These are phyloP conservation scores for Pestalotiopsis sp. DNA, from an alignment of 2,329 filamentous ascomycete species.

Conservation along the genomic window DNA sequence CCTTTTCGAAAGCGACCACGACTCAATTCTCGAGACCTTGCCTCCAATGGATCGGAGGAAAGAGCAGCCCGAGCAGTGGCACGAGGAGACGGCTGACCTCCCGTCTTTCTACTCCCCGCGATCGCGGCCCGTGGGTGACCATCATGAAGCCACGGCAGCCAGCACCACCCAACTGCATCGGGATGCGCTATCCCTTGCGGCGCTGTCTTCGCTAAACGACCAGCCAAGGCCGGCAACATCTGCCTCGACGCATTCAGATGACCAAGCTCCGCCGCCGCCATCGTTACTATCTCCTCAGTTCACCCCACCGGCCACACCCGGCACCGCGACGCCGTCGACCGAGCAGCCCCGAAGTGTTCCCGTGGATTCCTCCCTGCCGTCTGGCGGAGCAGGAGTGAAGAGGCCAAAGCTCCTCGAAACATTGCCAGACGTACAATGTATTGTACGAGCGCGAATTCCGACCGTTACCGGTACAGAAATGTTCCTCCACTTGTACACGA, in stretches of 20 bases:
- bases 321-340: conserved; percentile 54
- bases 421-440: conserved; percentile 86
- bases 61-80: conserved; percentile 22
- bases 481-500: conserved; percentile 94
- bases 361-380: conserved; percentile 61
- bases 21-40: conserved; percentile 16
- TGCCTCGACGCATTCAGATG: conserved; percentile 5
- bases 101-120: conserved; percentile 52
- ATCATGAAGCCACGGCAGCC: conserved; percentile 15
- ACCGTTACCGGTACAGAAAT: conserved; percentile 92
- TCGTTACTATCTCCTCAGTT: conserved; percentile 88
- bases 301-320: conserved; percentile 71
- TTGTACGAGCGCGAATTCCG: conserved; percentile 92
- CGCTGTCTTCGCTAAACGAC: conserved; percentile 18
- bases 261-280: conserved; percentile 46
- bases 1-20: neutral
- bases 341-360: conserved; percentile 54
- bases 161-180: conserved; percentile 23
- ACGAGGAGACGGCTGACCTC: conserved; percentile 38
- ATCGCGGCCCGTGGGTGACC: conserved; percentile 29
- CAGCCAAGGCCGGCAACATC: conserved; percentile 8
- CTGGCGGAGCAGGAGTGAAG: conserved; percentile 64
- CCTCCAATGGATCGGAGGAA: conserved; percentile 14
- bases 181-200: conserved; percentile 41
- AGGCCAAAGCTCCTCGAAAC: conserved; percentile 73